A percentile compares a stretch with the other conserved stretches of the same genome.
phyloP scores from a whole-genome alignment of 768 basidiomycete species.

The Cystofilobasidium bisporidii region DNA sequence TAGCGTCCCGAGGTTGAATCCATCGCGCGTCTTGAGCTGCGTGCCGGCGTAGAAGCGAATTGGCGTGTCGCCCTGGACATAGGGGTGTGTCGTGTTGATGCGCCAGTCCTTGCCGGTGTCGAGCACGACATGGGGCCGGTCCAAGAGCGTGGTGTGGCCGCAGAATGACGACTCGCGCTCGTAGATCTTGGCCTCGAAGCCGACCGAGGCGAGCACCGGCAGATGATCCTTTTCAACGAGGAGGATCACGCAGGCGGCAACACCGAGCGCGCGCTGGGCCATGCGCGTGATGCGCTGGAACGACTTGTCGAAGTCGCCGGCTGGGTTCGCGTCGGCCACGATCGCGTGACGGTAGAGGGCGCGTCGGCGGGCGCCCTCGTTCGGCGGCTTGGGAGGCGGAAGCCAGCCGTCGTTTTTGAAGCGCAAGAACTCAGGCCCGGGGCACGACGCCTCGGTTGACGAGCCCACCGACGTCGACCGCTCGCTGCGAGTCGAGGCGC shows the following conservation, averaged over 20 bases:
- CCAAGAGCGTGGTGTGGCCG: background rate
- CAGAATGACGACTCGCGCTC: background rate
- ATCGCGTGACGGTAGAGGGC: background rate
- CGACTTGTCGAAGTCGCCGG: background rate
- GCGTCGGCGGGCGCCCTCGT: background rate
- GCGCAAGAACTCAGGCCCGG: background rate
- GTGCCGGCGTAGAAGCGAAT: slow-evolving; percentile 16
- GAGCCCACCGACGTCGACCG: background rate
- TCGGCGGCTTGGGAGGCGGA: slow-evolving; percentile 9
- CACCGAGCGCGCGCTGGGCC: background rate
- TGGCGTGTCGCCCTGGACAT: background rate
- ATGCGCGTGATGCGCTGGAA: slow-evolving; percentile 1
- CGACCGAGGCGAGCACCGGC: slow-evolving; percentile 7
- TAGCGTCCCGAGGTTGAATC: slow-evolving; percentile 10
- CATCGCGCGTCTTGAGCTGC: slow-evolving; percentile 14
- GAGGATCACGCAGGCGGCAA: background rate
- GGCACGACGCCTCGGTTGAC: background rate
- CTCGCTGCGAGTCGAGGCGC: background rate
- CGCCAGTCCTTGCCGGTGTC: background rate
- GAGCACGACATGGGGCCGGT: slow-evolving; percentile 3
- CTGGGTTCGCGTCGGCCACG: background rate
- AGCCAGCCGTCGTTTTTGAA: background rate
- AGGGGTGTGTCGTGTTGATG: slow-evolving; percentile 3
- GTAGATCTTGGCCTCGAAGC: background rate
- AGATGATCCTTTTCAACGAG: slow-evolving; percentile 4